phyloP scores from a whole-genome alignment of 2,329 filamentous ascomycete genomes.

The Fusarium anguioides region DNA sequence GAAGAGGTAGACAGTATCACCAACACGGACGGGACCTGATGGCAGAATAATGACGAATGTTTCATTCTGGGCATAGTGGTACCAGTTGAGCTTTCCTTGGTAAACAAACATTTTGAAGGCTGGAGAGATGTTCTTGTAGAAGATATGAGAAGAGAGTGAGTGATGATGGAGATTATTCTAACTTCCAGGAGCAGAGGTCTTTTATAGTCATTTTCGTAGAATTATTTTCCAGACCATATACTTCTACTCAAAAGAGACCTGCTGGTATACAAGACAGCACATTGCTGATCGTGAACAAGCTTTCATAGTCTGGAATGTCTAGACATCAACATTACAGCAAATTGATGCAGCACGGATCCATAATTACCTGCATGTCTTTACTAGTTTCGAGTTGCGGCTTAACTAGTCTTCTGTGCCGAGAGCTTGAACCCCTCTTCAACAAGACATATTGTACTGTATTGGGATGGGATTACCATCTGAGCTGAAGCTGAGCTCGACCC shows the following conservation, averaged over 20 bases:
- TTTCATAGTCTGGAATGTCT: not conserved
- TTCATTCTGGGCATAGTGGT: constrained; percentile 27
- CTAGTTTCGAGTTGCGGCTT: not conserved
- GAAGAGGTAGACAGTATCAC: constrained; percentile 39
- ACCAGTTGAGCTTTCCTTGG: constrained; percentile 37
- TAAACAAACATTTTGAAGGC: constrained; percentile 32
- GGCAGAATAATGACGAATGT: constrained; percentile 34
- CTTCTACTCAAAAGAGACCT: too few relatives aligned
- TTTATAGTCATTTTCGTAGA: not conserved
- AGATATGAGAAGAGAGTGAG: not conserved
- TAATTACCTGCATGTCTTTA: not conserved
- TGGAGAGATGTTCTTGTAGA: too few relatives aligned
- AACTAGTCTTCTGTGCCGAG: not conserved
- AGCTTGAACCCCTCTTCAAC: not conserved
- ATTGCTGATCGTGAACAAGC: not conserved
- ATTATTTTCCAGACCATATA: not conserved
- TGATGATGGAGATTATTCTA: not conserved
- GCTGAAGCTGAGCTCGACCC: not conserved
- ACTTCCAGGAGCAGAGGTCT: not conserved
- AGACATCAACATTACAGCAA: not conserved
- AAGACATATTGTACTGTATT: not conserved
- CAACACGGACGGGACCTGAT: constrained; percentile 29
- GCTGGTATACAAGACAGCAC: too few relatives aligned
- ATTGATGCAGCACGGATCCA: not conserved
- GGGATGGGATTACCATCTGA: not conserved